These are phyloP conservation scores for Sicyos edulis DNA, from an alignment of 306 rosid species.

Conservation along the genomic window DNA sequence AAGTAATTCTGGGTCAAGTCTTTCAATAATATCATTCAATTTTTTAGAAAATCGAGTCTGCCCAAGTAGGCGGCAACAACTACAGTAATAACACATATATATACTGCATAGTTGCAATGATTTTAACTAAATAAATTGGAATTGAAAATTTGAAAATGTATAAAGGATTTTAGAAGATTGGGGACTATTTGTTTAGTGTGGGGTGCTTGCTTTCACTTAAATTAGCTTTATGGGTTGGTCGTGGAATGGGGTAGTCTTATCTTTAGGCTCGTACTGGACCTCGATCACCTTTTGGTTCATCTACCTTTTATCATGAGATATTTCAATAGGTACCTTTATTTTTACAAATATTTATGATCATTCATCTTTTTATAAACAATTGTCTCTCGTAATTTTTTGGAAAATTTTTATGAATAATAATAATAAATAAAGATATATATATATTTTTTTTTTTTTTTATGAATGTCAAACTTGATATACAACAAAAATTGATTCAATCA, in stretches of 20 bases:
- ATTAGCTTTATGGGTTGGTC: slow-evolving; percentile 5
- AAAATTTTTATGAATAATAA: too few species aligned
- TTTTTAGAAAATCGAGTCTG: neutral
- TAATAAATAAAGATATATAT: too few species aligned
- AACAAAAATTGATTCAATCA: too few species aligned
- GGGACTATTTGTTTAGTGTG: neutral
- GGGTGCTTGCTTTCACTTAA: neutral
- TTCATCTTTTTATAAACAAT: neutral
- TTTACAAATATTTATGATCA: neutral
- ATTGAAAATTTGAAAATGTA: neutral
- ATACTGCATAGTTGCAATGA: neutral
- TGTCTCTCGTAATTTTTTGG: neutral
- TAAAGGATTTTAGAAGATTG: neutral
- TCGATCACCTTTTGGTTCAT: neutral
- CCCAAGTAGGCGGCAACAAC: neutral
- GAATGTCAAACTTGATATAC: too few species aligned
- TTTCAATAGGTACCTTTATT: neutral
- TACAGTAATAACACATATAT: too few species aligned
- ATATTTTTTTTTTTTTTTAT: too few species aligned
- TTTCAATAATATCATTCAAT: neutral
- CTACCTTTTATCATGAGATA: neutral
- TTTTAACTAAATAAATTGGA: neutral
- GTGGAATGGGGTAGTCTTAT: neutral
- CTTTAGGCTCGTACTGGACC: neutral
- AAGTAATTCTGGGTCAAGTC: too few species aligned